These are phyloP conservation scores for Dryas octopetala DNA, from an alignment of 306 rosid species.

Conservation along the genomic window DNA sequence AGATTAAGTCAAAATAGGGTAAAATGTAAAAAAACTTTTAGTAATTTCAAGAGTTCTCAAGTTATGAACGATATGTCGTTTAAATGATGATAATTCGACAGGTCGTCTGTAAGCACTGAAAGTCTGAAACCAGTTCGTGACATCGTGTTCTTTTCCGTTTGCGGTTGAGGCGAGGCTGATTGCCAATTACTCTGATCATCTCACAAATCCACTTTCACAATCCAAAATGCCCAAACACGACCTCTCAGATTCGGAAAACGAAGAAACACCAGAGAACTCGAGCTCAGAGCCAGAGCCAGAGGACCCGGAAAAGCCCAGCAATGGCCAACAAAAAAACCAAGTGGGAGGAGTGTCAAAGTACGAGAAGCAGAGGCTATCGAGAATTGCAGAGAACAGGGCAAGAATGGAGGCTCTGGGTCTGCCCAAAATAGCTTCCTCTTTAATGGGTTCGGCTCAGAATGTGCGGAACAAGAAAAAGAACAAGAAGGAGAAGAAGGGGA, in stretches of 20 bases:
- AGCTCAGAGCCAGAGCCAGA: constrained; percentile 49
- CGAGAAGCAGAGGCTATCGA: constrained; percentile 70
- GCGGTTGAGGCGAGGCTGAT: not conserved
- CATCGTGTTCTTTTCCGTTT: not conserved
- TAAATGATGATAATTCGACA: too few species aligned
- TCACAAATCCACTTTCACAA: not conserved
- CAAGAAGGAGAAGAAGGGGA: constrained; percentile 36
- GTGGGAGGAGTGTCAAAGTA: constrained; percentile 39
- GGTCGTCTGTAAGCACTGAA: too few species aligned
- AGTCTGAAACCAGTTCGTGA: not conserved
- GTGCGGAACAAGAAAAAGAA: constrained; percentile 11
- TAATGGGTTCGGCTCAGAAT: constrained; percentile 35
- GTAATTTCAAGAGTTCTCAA: too few species aligned
- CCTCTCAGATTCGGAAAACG: constrained; percentile 37
- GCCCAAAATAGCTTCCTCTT: constrained; percentile 54
- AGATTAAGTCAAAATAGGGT: too few species aligned
- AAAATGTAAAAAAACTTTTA: too few species aligned
- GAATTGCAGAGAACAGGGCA: constrained; percentile 75
- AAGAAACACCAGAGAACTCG: constrained; percentile 25
- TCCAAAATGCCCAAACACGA: constrained; percentile 33
- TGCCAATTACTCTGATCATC: not conserved
- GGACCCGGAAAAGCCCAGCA: constrained; percentile 16
- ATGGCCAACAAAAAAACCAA: constrained; percentile 1
- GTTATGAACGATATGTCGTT: too few species aligned
- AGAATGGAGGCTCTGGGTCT: constrained; percentile 79